Conservation (phyloP, 768 basidiomycete genomes). For the Auriculariales sp. region DNA sequence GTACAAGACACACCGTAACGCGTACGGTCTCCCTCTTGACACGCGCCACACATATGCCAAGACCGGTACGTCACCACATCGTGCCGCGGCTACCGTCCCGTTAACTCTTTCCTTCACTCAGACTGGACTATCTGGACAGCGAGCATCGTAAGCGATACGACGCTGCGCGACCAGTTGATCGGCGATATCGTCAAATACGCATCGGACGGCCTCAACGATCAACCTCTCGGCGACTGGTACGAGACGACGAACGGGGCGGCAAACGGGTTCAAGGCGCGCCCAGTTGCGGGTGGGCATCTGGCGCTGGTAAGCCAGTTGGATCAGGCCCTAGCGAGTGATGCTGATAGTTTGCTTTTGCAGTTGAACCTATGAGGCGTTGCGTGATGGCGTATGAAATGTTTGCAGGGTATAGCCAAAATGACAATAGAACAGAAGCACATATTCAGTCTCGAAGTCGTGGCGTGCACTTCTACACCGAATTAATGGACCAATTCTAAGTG, state of each 20-base stretch:
- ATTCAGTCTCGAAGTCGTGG: too few species aligned
- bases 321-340: slow-evolving; percentile 5
- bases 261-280: slow-evolving; percentile 31
- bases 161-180: slow-evolving; percentile 35
- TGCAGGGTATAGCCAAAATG: too few species aligned
- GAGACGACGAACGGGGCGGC: slow-evolving; percentile 34
- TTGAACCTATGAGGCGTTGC: too few species aligned
- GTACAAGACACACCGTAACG: slow-evolving; percentile 32
- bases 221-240: slow-evolving; percentile 34
- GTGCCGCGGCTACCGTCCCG: neutral
- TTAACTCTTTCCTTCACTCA: slow-evolving; percentile 5
- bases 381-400: too few species aligned
- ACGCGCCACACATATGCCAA: slow-evolving; percentile 45
- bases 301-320: neutral
- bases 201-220: slow-evolving; percentile 29
- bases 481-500: too few species aligned
- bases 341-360: too few species aligned
- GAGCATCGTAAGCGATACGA: slow-evolving; percentile 30
- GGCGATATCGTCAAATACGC: slow-evolving; percentile 34
- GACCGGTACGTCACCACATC: slow-evolving; percentile 31
- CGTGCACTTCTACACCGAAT: too few species aligned
- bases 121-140: slow-evolving; percentile 50
- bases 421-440: too few species aligned
- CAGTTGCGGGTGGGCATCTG: slow-evolving; percentile 5
- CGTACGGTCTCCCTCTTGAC: slow-evolving; percentile 34